Conservation (phyloP, 495 filamentous ascomycete species). For the Neurospora sp. region DNA sequence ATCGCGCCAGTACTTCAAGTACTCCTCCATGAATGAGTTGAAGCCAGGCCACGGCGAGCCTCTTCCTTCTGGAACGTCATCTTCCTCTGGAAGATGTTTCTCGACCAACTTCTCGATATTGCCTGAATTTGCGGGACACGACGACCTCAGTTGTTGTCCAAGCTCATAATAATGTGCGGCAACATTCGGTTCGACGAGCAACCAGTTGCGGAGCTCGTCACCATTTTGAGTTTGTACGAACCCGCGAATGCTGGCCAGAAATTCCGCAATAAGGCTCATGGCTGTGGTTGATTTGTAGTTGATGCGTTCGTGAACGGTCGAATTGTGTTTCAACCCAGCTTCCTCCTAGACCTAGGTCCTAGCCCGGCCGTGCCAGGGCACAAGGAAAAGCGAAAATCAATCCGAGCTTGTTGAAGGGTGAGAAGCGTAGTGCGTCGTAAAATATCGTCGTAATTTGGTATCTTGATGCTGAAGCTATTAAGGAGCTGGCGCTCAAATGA, state of each 20-base stretch:
- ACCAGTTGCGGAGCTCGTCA: constrained; percentile 32
- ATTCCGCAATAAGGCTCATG: constrained; percentile 31
- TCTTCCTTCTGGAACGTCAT: constrained; percentile 34
- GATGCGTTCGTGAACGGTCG: neutral
- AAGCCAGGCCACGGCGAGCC: constrained; percentile 66
- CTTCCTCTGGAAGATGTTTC: constrained; percentile 42
- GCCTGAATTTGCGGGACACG: constrained; percentile 39
- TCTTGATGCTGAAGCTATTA: neutral
- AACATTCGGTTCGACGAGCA: constrained; percentile 34
- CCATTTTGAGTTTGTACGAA: constrained; percentile 30
- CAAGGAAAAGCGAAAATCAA: neutral
- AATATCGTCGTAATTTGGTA: neutral
- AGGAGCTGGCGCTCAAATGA: neutral
- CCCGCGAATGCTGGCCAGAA: constrained; percentile 31
- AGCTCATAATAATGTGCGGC: constrained; percentile 58
- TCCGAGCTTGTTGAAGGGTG: neutral
- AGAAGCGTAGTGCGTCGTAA: neutral
- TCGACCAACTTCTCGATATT: constrained; percentile 54
- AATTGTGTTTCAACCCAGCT: neutral
- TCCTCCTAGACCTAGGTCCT: neutral
- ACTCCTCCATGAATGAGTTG: constrained; percentile 65
- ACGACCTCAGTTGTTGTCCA: constrained; percentile 49
- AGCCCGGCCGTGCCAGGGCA: neutral
- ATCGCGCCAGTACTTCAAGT: constrained; percentile 69
- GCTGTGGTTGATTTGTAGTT: neutral